Percentiles rank a stretch among this genome's conserved stretches.
Conservation (phyloP, 108 stramenopile genomes). For the Fistulifera pelliculosa region DNA sequence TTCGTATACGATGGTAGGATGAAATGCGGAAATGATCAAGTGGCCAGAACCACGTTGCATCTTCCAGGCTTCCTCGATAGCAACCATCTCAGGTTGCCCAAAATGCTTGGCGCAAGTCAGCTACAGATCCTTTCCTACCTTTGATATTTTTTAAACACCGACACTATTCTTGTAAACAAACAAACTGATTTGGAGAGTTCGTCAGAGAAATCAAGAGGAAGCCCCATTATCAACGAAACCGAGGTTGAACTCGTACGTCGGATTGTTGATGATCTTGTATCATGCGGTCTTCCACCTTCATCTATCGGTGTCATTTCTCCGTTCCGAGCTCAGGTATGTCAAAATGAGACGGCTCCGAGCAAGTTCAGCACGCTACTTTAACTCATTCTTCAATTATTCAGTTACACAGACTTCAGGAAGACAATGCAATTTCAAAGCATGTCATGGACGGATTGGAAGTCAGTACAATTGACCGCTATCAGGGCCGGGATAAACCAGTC, state of each 20-base stretch:
- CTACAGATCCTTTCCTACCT: constrained; percentile 51
- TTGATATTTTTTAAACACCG: constrained; percentile 89
- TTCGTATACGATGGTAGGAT: constrained; percentile 77
- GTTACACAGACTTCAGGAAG: constrained; percentile 22
- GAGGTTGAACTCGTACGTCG: constrained; percentile 48
- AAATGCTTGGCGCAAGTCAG: constrained; percentile 36
- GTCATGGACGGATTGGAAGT: constrained; percentile 67
- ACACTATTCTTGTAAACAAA: constrained; percentile 26
- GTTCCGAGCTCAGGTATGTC: constrained; percentile 83
- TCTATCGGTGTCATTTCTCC: constrained; percentile 85
- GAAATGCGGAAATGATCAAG: constrained; percentile 77
- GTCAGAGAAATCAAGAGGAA: constrained; percentile 14
- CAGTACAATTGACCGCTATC: constrained; percentile 85
- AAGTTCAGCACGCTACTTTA: neutral
- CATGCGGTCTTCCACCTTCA: constrained; percentile 35
- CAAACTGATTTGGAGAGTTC: neutral
- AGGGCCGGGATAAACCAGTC: constrained; percentile 83
- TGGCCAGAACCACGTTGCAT: constrained; percentile 36
- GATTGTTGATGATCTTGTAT: constrained; percentile 30
- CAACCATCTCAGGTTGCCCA: neutral
- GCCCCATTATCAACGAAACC: constrained; percentile 42
- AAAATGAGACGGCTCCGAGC: neutral
- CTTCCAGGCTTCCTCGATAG: constrained; percentile 30
- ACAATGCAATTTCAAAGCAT: constrained; percentile 9
- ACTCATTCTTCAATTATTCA: constrained; percentile 4